phyloP scores from a whole-genome alignment of 371 early-diverging fungal genomes.

The Mucor sp. region DNA sequence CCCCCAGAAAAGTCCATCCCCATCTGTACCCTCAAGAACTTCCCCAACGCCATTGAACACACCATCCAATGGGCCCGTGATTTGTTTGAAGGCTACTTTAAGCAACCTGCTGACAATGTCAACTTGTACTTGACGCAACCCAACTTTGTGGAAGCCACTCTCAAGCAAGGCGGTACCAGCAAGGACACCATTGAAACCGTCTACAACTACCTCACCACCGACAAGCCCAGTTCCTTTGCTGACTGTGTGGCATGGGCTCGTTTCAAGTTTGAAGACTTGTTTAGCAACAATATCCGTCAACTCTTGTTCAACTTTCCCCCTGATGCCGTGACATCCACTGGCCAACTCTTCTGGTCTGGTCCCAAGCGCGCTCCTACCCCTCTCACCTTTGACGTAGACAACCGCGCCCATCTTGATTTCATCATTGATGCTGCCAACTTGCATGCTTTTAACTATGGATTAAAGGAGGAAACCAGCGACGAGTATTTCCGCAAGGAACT shows the following conservation, averaged over 20 bases:
- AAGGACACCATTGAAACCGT: conserved; percentile 78
- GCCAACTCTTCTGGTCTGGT: conserved; percentile 98
- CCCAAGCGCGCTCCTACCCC: conserved; percentile 98
- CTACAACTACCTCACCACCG: conserved; percentile 69
- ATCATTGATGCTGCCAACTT: conserved; percentile 93
- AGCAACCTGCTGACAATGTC: conserved; percentile 90
- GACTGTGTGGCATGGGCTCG: conserved; percentile 96
- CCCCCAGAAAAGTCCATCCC: conserved; percentile 99
- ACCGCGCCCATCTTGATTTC: conserved; percentile 90
- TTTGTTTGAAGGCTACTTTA: conserved; percentile 96
- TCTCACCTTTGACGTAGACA: conserved; percentile 77
- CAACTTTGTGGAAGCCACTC: conserved; percentile 75
- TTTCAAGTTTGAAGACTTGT: conserved; percentile 90
- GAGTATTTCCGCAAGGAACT: conserved; percentile 70
- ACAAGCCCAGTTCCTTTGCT: conserved; percentile 83
- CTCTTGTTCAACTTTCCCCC: conserved; percentile 95
- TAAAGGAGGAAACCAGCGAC: conserved; percentile 76
- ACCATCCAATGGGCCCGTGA: conserved; percentile 99
- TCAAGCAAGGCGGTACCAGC: conserved; percentile 83
- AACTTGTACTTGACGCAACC: conserved; percentile 88
- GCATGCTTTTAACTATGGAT: conserved; percentile 94
- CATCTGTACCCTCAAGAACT: conserved; percentile 99
- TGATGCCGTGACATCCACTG: conserved; percentile 92
- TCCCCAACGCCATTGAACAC: conserved; percentile 99
- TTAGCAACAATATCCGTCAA: conserved; percentile 91